Evolutionary conservation across 2,329 filamentous ascomycete genomes (phyloP), one percentile per base, ranked within the genome.

Genomic region (Xylariaceae sp.): DNA sequence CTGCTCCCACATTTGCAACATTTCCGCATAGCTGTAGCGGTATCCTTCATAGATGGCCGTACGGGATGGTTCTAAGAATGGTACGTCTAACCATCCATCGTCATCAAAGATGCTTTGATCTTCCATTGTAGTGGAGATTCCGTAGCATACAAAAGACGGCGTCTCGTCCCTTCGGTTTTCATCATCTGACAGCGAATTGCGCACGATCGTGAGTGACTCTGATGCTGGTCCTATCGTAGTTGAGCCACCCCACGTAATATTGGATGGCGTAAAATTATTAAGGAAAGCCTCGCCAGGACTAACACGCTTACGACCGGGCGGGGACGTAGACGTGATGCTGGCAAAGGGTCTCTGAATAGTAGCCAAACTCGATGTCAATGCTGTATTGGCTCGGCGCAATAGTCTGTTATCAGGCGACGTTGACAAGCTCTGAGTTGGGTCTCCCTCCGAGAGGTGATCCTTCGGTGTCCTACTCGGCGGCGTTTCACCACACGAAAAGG

Each of bases 21-120:
- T 80, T 71, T 88, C 84, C n/a, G 86, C 85, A 66, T 89, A 89
- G 0, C 81, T 79, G 61, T 83, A 82, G 41, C 86, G 82, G 67
- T 88, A 89, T 65, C 76, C 78, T n/a, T 80, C 77, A 63, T 85
- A 85, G 18, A 80, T 70, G 2, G 75, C 70, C 3, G 74, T 71
- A n/a, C 77, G 78, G 35, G 69, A 76, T 3, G 79, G 74, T 49
- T 86, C 80, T 13, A 88, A 76, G 2, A 88, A 72, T 3, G 86
- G 81, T 2, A 80, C 78, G 17, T 76, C 79, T 67, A 88, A 78
- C 78, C 84, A 87, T 10, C 85, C 85, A 67, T 88, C 86, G 55
- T 88, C 85, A 63, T 88, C 86, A 65, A 88, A 88, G 17, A 82
- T 77, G n/a, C 80, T 78, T 63, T 86, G 83, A 62, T 88, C 84